Evolutionary conservation across 352 stramenopile species (phyloP), one percentile per base, ranked within the genome.

Genomic region (Lagenidium giganteum): DNA sequence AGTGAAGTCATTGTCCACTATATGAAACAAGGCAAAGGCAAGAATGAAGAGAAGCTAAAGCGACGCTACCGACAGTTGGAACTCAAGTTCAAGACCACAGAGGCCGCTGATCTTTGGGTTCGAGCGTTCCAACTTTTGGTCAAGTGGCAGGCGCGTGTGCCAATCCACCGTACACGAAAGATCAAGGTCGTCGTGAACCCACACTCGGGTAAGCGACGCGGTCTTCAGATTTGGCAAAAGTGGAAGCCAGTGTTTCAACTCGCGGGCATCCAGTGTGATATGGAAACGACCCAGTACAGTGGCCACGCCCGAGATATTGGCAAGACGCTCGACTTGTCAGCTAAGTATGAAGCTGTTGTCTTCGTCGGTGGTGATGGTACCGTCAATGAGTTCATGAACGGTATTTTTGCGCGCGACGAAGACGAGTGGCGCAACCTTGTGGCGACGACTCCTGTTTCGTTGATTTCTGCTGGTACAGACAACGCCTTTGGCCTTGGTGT

Each of bases 311-410:
- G 73, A 40, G 75, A 90, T 30, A 87, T 90, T 22, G 78, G 67
- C n/a, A 62, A 65, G 18, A 50, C 60, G 9, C 66, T 87, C 18
- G 62, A 85, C 40, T 39, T 85, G 28, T 55, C 42, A 7, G 56
- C 58, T 34, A 82, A 83, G 51, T 87, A 87, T 51, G 78, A 90
- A 45, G 73, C 75, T 9, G 66, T 90, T 23, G 75, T 90, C 24
- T 87, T 88, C 33, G 75, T 90, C 6, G 78, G 78, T 14, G 78
- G 78, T 16, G 78, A 90, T 45, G 75, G 78, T 25, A 90, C 78
- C 0, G 73, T 85, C n/a, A 88, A 87, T 41, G 78, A 90, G 55
- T 90, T 90, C 42, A 84, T 90, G 70, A 90, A 90, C 53, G 78
- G 78, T 26, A 67, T 87, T 23, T 83, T 90, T 43, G 63, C 68